Base-by-base conservation (phyloP, 176 grass and related monocot genomes). In the Juncus inflexus region DNA sequence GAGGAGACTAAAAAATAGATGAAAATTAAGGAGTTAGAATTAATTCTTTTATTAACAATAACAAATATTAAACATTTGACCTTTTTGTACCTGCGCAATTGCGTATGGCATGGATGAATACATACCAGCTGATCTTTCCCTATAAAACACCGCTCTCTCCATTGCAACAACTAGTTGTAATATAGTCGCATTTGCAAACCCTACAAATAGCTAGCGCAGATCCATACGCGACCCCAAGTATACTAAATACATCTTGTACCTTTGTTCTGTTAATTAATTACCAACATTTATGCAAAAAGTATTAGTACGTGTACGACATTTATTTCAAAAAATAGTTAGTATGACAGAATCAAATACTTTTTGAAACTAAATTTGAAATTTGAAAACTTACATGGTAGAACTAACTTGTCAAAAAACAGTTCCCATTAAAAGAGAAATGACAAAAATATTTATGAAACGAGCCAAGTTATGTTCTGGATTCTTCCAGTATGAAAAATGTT, bases 401-500 rank as follows among this genome's bases (percentile, higher is more conserved):
- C 85, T 84, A 58, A 97, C 86, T 79, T 86, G 75, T 74, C 85
- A 91, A 75, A 97, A 97, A 50, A 91, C 85, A 11, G 76, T 54
- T 38, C 92, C 92, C 35, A 97, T 87, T 56, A 91, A 59, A 76
- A 91, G 70, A 52, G 92, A 84, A 39, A 89, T 66, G 19, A 72
- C 75, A 75, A 91, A 74, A 39, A 87, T 80, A 67, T 89, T 91
- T 58, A 97, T 35, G 37, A 97, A 89, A 59, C 87, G 84, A 42
- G 86, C 84, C 54, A 88, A 62, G 74, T 96, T 96, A 55, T 84
- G 82, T 57, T 96, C 87, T 19, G 87, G 78, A 74, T 91, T 96
- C 73, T 96, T 96, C 91, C 91, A 96, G n/a, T 96, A 91, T 45
- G 91, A 86, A 64, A 76, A 86, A 59, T 75, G 81, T 73, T 88